phyloP scores from a whole-genome alignment of 2,329 filamentous ascomycete species.

The Fusarium brachygibbosum region DNA sequence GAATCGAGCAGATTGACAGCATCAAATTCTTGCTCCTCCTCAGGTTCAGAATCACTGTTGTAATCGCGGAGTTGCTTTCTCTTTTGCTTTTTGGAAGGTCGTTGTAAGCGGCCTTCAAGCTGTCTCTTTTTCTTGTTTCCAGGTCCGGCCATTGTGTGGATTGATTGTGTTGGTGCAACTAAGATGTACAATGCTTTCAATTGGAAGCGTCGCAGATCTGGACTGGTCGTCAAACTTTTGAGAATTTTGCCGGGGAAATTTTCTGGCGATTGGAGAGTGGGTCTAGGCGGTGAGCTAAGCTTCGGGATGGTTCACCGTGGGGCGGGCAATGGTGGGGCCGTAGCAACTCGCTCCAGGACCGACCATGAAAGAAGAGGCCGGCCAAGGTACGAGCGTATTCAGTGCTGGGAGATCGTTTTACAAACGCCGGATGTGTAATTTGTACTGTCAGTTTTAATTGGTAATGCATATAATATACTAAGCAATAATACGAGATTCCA shows the following conservation, averaged over 20 bases:
- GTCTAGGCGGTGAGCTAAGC: slow-evolving; percentile 47
- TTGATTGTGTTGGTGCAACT: slow-evolving; percentile 22
- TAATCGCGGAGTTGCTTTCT: slow-evolving; percentile 61
- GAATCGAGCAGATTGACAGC: slow-evolving; percentile 69
- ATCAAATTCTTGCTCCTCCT: slow-evolving; percentile 60
- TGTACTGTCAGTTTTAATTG: not conserved
- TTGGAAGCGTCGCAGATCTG: slow-evolving; percentile 32
- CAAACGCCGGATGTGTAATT: too few species aligned
- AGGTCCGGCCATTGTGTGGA: slow-evolving; percentile 53
- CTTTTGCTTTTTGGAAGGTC: slow-evolving; percentile 68
- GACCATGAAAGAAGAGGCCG: not conserved
- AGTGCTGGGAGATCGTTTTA: not conserved
- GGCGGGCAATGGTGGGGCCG: slow-evolving; percentile 28
- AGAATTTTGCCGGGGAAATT: slow-evolving; percentile 49
- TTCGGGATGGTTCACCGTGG: slow-evolving; percentile 18
- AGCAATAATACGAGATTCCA: not conserved
- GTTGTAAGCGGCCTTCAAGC: slow-evolving; percentile 50
- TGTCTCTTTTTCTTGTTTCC: slow-evolving; percentile 55
- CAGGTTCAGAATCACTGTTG: slow-evolving; percentile 66
- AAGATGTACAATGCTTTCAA: slow-evolving; percentile 20
- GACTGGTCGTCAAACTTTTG: slow-evolving; percentile 46
- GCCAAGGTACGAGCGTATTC: not conserved
- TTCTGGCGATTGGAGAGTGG: slow-evolving; percentile 46
- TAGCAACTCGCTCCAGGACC: not conserved
- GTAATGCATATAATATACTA: slow-evolving; percentile 7